Conservation (phyloP, 2,329 filamentous ascomycete species). For the Triangularia verruculosa region DNA sequence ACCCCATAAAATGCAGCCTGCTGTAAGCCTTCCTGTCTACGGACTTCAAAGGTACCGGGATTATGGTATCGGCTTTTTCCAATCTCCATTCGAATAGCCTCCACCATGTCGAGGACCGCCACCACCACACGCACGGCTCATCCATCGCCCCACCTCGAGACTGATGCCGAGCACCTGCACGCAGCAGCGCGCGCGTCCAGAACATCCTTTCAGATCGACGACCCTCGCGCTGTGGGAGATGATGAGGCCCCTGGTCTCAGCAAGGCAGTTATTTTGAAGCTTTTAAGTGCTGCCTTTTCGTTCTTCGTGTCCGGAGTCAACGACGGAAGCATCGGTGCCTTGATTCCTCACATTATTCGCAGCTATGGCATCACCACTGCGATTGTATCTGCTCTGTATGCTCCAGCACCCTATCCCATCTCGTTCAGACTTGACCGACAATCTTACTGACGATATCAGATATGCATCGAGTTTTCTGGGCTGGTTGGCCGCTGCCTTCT, state of each 20-base stretch:
- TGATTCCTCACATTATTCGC: slow-evolving; percentile 61
- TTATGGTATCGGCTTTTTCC: too few species aligned
- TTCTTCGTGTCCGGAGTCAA: slow-evolving; percentile 66
- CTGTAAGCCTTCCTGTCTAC: background rate
- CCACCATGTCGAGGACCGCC: slow-evolving; percentile 3
- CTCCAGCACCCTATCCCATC: background rate
- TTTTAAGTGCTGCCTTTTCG: slow-evolving; percentile 55
- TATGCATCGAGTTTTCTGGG: slow-evolving; percentile 53
- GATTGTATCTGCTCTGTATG: slow-evolving; percentile 48
- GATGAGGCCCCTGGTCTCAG: background rate
- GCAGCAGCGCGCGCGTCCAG: background rate
- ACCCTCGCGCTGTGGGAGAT: background rate
- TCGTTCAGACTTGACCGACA: too few species aligned
- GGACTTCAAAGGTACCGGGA: too few species aligned
- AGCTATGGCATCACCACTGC: slow-evolving; percentile 54
- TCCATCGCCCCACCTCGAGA: background rate
- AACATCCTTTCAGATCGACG: background rate
- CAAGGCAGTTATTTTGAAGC: slow-evolving; percentile 38
- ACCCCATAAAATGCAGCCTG: background rate
- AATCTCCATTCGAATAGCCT: too few species aligned
- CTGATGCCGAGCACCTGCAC: background rate
- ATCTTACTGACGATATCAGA: slow-evolving; percentile 34
- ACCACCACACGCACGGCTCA: slow-evolving; percentile 24
- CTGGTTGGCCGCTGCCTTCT: slow-evolving; percentile 57
- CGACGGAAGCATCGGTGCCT: slow-evolving; percentile 60